These are phyloP conservation scores for Silene noctiflora DNA, from an alignment of 179 eudicot species.

Conservation along the genomic window DNA sequence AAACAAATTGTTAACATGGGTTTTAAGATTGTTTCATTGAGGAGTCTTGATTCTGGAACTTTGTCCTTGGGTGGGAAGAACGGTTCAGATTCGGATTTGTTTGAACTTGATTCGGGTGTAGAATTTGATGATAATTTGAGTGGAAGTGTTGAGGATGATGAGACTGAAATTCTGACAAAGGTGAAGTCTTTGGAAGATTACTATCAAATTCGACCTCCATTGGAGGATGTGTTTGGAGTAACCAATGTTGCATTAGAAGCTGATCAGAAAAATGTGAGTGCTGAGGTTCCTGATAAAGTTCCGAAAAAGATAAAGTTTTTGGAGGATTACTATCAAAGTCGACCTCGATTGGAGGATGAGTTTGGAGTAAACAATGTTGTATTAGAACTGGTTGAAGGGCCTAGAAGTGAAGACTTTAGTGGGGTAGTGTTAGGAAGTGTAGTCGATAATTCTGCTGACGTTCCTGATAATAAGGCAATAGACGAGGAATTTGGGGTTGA, in stretches of 20 bases:
- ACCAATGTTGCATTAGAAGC: too few species aligned
- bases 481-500: not conserved
- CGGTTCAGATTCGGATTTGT: not conserved
- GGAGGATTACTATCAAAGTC: not conserved
- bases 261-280: not conserved
- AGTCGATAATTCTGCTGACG: not conserved
- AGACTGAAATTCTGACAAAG: not conserved
- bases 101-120: not conserved
- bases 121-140: not conserved
- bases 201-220: not conserved
- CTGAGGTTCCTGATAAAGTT: constrained; percentile 7
- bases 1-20: not conserved
- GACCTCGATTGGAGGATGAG: not conserved
- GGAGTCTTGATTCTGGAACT: not conserved
- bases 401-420: not conserved
- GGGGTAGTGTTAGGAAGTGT: not conserved
- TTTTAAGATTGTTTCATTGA: constrained; percentile 21
- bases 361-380: not conserved
- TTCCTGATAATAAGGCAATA: not conserved
- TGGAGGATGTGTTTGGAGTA: not conserved
- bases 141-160: too few species aligned
- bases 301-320: not conserved
- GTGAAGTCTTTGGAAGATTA: not conserved
- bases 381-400: not conserved
- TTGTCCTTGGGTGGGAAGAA: constrained; percentile 7